Conservation (phyloP, 2,329 filamentous ascomycete species). For the Colletotrichum plurivorum region DNA sequence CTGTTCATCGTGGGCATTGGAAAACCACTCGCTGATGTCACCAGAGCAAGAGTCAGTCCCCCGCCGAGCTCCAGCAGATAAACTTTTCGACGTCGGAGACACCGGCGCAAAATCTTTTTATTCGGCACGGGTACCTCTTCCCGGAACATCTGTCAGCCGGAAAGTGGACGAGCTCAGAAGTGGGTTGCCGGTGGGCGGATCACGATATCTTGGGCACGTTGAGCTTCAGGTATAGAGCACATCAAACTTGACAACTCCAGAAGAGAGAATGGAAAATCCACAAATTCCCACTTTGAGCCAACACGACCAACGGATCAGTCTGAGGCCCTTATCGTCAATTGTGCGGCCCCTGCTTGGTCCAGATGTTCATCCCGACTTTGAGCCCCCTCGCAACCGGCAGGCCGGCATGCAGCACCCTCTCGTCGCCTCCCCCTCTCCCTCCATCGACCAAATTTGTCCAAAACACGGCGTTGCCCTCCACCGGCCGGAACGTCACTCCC, state of each 20-base stretch:
- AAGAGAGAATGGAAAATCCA: neutral
- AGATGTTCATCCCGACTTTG: constrained; percentile 60
- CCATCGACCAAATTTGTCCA: constrained; percentile 56
- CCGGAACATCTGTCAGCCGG: neutral
- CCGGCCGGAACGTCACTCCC: constrained; percentile 55
- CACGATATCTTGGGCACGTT: constrained; percentile 2
- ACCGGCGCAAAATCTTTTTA: neutral
- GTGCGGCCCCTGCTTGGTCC: constrained; percentile 54
- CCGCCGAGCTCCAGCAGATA: neutral
- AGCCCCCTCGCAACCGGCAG: constrained; percentile 55
- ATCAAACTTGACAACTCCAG: constrained; percentile 6
- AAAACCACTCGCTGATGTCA: constrained; percentile 3
- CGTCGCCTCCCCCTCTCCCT: constrained; percentile 51
- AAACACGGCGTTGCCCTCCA: constrained; percentile 56
- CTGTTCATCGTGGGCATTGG: neutral
- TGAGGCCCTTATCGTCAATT: neutral
- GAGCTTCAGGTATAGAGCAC: constrained; percentile 20
- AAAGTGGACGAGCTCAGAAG: constrained; percentile 1
- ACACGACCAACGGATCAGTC: neutral
- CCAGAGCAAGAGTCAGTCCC: constrained; percentile 20
- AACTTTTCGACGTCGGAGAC: constrained; percentile 14
- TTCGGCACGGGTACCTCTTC: constrained; percentile 1
- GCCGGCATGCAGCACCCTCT: constrained; percentile 56
- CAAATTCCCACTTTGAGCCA: neutral
- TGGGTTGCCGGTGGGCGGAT: neutral